Conservation (phyloP, 139 green algal genomes). For the Chlorella sp. region DNA sequence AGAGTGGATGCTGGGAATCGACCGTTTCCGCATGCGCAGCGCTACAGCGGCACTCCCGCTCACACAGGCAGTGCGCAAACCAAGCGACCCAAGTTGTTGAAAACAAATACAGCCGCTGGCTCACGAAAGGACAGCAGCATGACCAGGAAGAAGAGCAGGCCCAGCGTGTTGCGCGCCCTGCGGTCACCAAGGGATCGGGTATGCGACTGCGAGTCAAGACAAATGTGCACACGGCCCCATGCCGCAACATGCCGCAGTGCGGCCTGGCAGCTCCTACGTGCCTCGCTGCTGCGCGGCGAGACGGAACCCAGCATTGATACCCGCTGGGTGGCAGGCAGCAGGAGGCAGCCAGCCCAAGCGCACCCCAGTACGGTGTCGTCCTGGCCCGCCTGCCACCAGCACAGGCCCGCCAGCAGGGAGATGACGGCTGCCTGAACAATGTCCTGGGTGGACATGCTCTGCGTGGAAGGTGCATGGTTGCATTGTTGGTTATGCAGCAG, state of each 20-base stretch:
- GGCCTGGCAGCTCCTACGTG: no score
- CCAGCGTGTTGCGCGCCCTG: slow-evolving; percentile 26
- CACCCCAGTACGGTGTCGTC: slow-evolving; percentile 37
- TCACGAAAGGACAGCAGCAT: slow-evolving; percentile 60
- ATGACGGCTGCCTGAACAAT: slow-evolving; percentile 40
- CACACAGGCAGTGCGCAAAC: not conserved
- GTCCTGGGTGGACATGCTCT: slow-evolving; percentile 30
- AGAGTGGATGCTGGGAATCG: not conserved
- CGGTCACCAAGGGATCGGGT: no score
- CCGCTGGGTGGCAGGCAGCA: no score
- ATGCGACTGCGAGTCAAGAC: no score
- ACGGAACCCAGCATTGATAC: no score
- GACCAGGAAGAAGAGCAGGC: slow-evolving; percentile 66
- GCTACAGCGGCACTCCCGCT: not conserved
- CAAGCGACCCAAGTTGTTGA: not conserved
- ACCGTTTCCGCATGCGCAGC: no score
- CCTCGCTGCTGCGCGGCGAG: no score
- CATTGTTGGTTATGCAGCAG: not conserved
- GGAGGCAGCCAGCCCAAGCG: not conserved
- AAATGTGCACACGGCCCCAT: no score
- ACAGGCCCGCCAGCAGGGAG: slow-evolving; percentile 51
- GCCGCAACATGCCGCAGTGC: no score
- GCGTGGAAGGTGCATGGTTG: not conserved
- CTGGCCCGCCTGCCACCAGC: slow-evolving; percentile 53
- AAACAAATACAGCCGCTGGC: not conserved